Evolutionary conservation across 164 flowering plant genomes (phyloP).

Genomic region (Berberis vulgaris): DNA sequence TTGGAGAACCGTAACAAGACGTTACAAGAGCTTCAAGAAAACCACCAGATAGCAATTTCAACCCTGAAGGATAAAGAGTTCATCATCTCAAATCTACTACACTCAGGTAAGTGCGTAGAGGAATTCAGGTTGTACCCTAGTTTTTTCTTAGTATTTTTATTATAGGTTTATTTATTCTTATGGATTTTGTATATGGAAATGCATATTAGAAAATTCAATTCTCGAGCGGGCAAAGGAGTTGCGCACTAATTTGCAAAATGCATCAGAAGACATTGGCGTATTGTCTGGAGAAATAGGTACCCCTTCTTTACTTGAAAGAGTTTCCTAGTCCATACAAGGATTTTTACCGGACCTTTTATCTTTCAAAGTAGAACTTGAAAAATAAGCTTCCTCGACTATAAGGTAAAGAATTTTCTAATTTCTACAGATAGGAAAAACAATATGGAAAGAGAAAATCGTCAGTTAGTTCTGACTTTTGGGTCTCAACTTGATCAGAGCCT

Average conservation of each 20-base stretch:
- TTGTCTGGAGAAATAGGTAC: conserved; percentile 59
- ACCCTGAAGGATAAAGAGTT: conserved; percentile 59
- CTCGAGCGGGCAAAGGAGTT: conserved; percentile 63
- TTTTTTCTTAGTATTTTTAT: too few species aligned
- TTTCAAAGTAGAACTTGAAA: too few species aligned
- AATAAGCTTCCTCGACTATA: too few species aligned
- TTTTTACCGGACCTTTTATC: too few species aligned
- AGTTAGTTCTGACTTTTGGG: conserved; percentile 48
- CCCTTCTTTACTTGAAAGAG: too few species aligned
- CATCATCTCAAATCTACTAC: conserved; percentile 47
- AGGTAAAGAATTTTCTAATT: neutral
- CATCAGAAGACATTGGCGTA: conserved; percentile 57
- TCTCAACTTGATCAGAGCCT: conserved; percentile 65
- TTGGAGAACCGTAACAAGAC: conserved; percentile 41
- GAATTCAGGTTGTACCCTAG: too few species aligned
- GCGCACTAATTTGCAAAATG: conserved; percentile 43
- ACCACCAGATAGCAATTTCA: conserved; percentile 28
- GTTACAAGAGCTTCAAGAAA: conserved; percentile 60
- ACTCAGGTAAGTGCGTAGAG: conserved; percentile 2
- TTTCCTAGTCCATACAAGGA: too few species aligned
- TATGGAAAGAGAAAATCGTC: conserved; percentile 61
- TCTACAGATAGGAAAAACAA: conserved; percentile 52
- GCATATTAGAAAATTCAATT: conserved; percentile 48
- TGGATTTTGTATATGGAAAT: too few species aligned
- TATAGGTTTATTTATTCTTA: too few species aligned